Conservation (phyloP, 1,284 basidiomycete genomes). For the Phlebopus sp. region DNA sequence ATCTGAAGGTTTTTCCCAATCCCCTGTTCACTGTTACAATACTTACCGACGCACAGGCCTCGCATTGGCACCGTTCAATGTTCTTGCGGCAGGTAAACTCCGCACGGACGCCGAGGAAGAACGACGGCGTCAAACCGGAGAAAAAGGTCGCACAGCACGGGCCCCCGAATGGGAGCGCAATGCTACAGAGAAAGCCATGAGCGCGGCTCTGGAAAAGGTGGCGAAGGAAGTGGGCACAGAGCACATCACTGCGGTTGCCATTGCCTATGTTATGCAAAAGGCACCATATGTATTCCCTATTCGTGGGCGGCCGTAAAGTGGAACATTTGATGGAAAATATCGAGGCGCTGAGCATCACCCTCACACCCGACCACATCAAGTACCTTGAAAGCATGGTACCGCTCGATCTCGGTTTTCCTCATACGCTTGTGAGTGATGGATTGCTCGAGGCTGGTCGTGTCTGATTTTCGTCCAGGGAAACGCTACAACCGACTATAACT, state of each 20-base stretch:
- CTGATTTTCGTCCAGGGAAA: slow-evolving; percentile 16
- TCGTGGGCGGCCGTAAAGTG: slow-evolving; percentile 46
- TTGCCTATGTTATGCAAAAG: slow-evolving; percentile 47
- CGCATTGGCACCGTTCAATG: slow-evolving; percentile 40
- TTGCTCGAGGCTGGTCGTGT: not conserved
- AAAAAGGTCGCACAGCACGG: slow-evolving; percentile 20
- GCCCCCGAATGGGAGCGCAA: slow-evolving; percentile 24
- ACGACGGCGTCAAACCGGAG: slow-evolving; percentile 21
- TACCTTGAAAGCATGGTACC: slow-evolving; percentile 37
- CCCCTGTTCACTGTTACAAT: not conserved
- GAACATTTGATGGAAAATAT: slow-evolving; percentile 46
- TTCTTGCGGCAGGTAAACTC: slow-evolving; percentile 34
- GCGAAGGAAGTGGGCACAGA: slow-evolving; percentile 13
- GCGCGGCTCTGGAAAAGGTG: slow-evolving; percentile 15
- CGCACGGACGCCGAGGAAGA: slow-evolving; percentile 30
- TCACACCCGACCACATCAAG: slow-evolving; percentile 41
- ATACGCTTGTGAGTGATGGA: slow-evolving; percentile 29
- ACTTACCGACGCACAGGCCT: slow-evolving; percentile 18
- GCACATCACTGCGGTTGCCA: slow-evolving; percentile 34
- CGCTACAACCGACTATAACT: slow-evolving; percentile 10
- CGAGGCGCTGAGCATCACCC: slow-evolving; percentile 41
- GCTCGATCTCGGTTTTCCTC: slow-evolving; percentile 43
- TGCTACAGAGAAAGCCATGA: slow-evolving; percentile 21
- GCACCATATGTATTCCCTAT: slow-evolving; percentile 48
- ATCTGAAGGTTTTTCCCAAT: slow-evolving; percentile 31